Evolutionary conservation across 2,329 filamentous ascomycete species (phyloP), one percentile per base, ranked within the genome.

Genomic region (Talaromyces atroroseus): DNA sequence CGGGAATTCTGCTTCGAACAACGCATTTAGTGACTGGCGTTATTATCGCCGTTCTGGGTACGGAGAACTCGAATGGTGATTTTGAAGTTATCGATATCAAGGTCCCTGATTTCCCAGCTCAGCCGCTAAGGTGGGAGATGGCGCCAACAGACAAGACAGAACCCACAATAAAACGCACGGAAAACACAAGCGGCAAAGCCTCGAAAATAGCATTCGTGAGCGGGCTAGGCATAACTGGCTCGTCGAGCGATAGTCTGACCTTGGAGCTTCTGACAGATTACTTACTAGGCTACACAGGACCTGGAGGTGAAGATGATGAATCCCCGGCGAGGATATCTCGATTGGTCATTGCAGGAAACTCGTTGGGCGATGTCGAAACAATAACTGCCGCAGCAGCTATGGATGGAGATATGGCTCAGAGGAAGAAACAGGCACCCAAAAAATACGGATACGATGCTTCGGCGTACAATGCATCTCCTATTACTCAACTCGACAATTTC

Each of bases 381-480:
- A 21, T 54, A 34, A 57, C 59, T 3, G 63, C 68, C 11, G 58
- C 63, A 23, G 64, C 74, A 69, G 46, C 76, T 69, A 23, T 77
- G 73, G 10, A 76, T 44, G 58, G 32, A 26, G 47, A 58, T 45
- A 18, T 32, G n/a, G 52, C 56, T 2, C 59, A 61, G 5, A 71
- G 68, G 46, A 76, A 80, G 64, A 84, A 80, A 67, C 78, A 75
- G 59, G 64, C 66, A 1, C 74, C 79, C 51, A 95, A 90, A 71
- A 96, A 95, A 69, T 97, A 96, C 74, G 92, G 94, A 59, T 97
- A 97, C 75, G 94, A 99, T 71, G 85, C 89, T 57, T 86, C 87
- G 54, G 74, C 88, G 0, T 99, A 96, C 78, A 96, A 99, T 68
- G 80, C 92, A 1, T 79, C 88, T 1, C 94, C 94, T 0, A 91